Evolutionary conservation across 768 basidiomycete genomes (phyloP), one percentile per base, ranked within the genome.

Genomic region (Boletus patriciae): DNA sequence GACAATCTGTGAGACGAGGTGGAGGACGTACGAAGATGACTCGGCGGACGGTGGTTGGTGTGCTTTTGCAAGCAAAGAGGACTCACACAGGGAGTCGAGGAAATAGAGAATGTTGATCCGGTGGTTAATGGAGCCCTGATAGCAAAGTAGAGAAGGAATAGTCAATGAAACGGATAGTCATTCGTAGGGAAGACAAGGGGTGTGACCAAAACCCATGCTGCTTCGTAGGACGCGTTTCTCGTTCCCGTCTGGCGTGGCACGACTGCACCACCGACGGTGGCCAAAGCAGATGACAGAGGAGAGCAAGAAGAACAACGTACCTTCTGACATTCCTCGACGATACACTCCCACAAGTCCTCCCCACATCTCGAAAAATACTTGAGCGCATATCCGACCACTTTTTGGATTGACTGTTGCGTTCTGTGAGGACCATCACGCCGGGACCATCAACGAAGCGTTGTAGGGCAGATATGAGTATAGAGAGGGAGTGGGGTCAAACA

Each of bases 51-150:
- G 76, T 42, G 58, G 60, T 45, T 68, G 69, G 48, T 82, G 81
- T 0, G 86, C 82, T 62, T 84, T 87, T 46, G 85, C 83, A 34
- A 88, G 77, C 4, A 90, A 77, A 33, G 84, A 91, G 0, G 85
- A 81, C 66, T 92, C 91, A 70, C 90, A 94, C 13, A 97, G 79
- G 0, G 89, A 86, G 71, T 96, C 94, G 42, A 98, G 82, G 67
- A 95, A 86, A 70, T 96, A 93, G 0, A 97, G 77, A 57, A 96
- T 87, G 71, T 97, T 97, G 64, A 98, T 95, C n/a, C 92, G 80
- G 31, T 31, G 31, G 31, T 31, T 31, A 31, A 31, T 31, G 10
- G 31, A 31, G 4, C 31, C 31, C 31, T 31, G 10, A 10, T 11
- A 31, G 31, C 31, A 31, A 3, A 31, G 31, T 31, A 31, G 31